A percentile compares a stretch with the other conserved stretches of the same genome.
These are phyloP conservation scores for Phytophthora agathidicida DNA, from an alignment of 352 stramenopile species.

Conservation along the genomic window DNA sequence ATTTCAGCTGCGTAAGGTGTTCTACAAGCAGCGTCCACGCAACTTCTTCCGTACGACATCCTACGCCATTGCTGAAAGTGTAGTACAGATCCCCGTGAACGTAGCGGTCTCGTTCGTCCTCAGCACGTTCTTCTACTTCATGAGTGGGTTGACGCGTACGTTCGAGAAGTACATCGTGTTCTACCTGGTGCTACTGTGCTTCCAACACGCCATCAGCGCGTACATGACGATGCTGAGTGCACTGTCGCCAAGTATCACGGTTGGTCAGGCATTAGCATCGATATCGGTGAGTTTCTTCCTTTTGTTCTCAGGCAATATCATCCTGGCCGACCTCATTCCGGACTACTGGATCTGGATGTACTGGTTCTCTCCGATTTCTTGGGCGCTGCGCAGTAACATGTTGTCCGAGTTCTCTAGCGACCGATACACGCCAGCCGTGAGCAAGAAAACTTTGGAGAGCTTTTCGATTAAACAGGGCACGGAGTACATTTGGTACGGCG, in stretches of 20 bases:
- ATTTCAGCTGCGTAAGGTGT: conserved; percentile 82
- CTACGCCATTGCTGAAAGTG: conserved; percentile 75
- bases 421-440: conserved; percentile 34
- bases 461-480: conserved; percentile 50
- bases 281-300: conserved; percentile 72
- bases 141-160: conserved; percentile 77
- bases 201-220: conserved; percentile 71
- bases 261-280: conserved; percentile 52
- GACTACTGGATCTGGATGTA: conserved; percentile 85
- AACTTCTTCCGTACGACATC: conserved; percentile 91
- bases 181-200: conserved; percentile 75
- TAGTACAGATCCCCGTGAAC: conserved; percentile 72
- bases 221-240: conserved; percentile 74
- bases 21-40: conserved; percentile 89
- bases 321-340: conserved; percentile 67
- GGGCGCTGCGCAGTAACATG: conserved; percentile 63
- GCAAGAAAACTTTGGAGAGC: conserved; percentile 30
- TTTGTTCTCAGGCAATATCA: conserved; percentile 84
- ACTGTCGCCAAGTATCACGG: conserved; percentile 59
- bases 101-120: conserved; percentile 66
- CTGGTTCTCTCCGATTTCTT: conserved; percentile 71
- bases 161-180: conserved; percentile 83
- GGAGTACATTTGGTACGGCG: conserved; percentile 52
- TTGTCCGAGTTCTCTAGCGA: conserved; percentile 64
- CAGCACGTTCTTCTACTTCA: conserved; percentile 89